Evolutionary conservation across 768 basidiomycete genomes (phyloP).

Genomic region (Naganishia randhawae): DNA sequence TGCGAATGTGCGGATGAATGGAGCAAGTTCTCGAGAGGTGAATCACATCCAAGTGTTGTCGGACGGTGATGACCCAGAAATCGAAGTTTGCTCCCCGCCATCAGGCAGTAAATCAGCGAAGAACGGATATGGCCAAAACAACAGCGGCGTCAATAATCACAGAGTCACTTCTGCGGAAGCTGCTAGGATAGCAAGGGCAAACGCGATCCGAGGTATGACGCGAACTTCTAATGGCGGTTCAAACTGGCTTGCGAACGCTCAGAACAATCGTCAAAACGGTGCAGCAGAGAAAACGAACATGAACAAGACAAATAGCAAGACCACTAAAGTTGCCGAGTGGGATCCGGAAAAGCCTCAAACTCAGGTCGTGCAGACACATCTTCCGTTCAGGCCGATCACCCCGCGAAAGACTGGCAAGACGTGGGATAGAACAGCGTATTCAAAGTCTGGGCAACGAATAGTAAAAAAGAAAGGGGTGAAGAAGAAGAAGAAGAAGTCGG

Average conservation of each 20-base stretch:
- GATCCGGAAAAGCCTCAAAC: constrained; percentile 11
- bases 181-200: constrained; percentile 11
- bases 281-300: background rate
- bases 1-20: background rate
- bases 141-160: too few species aligned
- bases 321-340: constrained; percentile 15
- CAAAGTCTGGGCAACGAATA: constrained; percentile 64
- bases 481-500: constrained; percentile 26
- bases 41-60: constrained; percentile 17
- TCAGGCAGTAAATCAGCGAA: background rate
- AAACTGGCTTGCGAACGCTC: constrained; percentile 11
- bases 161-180: background rate
- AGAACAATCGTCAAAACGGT: background rate
- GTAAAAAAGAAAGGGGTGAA: constrained; percentile 39
- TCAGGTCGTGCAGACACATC: constrained; percentile 38
- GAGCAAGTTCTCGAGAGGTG: background rate
- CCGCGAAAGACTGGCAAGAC: constrained; percentile 56
- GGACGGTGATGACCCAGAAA: constrained; percentile 6
- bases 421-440: constrained; percentile 88
- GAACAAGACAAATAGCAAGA: constrained; percentile 1
- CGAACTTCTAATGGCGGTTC: background rate
- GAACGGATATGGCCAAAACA: background rate
- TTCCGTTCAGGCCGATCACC: constrained; percentile 38
- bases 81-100: constrained; percentile 11
- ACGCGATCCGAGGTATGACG: constrained; percentile 3